Evolutionary conservation across 2,329 filamentous ascomycete species (phyloP).

Genomic region (Claviceps spartinae): DNA sequence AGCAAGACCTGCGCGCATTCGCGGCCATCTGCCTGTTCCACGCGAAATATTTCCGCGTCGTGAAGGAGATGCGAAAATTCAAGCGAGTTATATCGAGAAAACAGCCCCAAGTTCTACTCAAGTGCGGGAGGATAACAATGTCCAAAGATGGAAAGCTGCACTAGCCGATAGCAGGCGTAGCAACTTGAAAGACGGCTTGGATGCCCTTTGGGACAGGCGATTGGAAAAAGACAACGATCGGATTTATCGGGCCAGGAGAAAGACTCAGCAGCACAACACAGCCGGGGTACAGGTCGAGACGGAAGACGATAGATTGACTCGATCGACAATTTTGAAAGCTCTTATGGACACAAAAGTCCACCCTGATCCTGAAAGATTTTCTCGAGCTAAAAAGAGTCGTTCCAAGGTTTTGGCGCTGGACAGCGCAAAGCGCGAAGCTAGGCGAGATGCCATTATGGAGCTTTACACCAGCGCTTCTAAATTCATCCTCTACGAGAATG

Average conservation of each 20-base stretch:
- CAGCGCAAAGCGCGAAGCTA: constrained; percentile 37
- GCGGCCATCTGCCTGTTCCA: constrained; percentile 73
- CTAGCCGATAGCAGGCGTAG: constrained; percentile 60
- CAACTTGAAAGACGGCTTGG: constrained; percentile 59
- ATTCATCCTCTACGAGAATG: constrained; percentile 74
- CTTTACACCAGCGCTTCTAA: constrained; percentile 78
- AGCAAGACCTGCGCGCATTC: constrained; percentile 34
- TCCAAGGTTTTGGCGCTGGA: constrained; percentile 30
- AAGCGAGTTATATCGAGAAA: constrained; percentile 43
- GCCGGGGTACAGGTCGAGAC: constrained; percentile 51
- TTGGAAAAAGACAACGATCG: constrained; percentile 24
- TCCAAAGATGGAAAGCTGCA: constrained; percentile 50
- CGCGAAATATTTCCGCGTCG: constrained; percentile 59
- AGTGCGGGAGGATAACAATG: constrained; percentile 21
- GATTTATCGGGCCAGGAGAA: constrained; percentile 27
- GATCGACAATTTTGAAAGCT: constrained; percentile 45
- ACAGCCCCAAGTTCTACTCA: constrained; percentile 43
- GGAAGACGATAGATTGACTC: constrained; percentile 65
- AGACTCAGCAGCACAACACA: constrained; percentile 31
- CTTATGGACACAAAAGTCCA: constrained; percentile 35
- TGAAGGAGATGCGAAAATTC: constrained; percentile 46
- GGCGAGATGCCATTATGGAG: constrained; percentile 62
- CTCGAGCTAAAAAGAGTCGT: constrained; percentile 33
- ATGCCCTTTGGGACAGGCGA: constrained; percentile 56
- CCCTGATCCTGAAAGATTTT: constrained; percentile 49